phyloP scores from a whole-genome alignment of 345 rosid genomes.

The Rhodomyrtus tomentosa region DNA sequence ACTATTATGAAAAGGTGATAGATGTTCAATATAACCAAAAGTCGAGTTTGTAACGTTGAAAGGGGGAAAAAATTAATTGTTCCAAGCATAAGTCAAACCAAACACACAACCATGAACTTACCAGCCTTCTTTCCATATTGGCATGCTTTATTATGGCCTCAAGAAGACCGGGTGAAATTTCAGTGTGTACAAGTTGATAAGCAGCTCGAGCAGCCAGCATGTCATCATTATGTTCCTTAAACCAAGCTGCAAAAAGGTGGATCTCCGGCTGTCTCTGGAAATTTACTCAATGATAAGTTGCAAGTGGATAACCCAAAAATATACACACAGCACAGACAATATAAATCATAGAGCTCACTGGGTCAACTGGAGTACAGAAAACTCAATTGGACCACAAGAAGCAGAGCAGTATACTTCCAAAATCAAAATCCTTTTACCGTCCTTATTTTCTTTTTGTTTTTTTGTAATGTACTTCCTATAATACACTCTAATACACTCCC shows the following conservation, averaged over 20 bases:
- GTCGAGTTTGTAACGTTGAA: neutral
- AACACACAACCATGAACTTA: constrained; percentile 14
- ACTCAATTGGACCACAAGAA: neutral
- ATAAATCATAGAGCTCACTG: neutral
- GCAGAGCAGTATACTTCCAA: neutral
- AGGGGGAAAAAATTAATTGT: neutral
- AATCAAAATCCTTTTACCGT: neutral
- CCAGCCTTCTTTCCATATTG: constrained; percentile 86
- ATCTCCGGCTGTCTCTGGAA: constrained; percentile 86
- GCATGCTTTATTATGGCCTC: constrained; percentile 97
- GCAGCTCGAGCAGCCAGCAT: constrained; percentile 83
- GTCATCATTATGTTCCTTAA: constrained; percentile 83
- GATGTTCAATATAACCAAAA: neutral
- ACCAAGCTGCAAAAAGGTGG: constrained; percentile 82
- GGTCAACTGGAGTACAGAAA: neutral
- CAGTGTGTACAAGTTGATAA: constrained; percentile 69
- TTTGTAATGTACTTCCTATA: neutral
- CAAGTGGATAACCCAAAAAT: neutral
- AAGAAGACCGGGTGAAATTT: constrained; percentile 86
- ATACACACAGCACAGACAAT: neutral
- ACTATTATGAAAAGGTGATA: neutral
- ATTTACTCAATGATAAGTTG: neutral
- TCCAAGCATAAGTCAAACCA: neutral
- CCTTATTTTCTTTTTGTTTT: neutral
- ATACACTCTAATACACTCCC: too few relatives aligned